phyloP scores from a whole-genome alignment of 2,329 filamentous ascomycete genomes.

The Fusarium sp. region DNA sequence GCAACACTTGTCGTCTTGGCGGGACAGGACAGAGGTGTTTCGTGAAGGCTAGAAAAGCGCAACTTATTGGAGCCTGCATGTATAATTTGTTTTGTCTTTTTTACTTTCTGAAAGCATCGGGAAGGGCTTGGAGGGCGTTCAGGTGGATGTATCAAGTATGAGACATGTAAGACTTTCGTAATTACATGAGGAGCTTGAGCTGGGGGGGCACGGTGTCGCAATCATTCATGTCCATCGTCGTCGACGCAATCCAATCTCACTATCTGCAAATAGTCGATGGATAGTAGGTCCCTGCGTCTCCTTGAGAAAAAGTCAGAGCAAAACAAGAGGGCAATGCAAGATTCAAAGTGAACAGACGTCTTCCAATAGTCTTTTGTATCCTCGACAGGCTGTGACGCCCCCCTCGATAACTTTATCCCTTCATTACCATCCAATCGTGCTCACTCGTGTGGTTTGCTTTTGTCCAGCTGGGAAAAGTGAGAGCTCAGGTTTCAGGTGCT shows the following conservation, averaged over 20 bases:
- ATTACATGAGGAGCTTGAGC: conserved; percentile 13
- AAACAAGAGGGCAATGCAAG: conserved; percentile 12
- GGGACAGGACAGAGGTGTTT: conserved; percentile 7
- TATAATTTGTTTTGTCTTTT: conserved; percentile 7
- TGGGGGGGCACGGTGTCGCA: conserved; percentile 13
- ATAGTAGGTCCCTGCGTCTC: conserved; percentile 20
- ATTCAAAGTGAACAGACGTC: neutral
- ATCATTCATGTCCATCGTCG: neutral
- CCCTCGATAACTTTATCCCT: neutral
- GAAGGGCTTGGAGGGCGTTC: conserved; percentile 35
- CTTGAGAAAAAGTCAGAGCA: conserved; percentile 23
- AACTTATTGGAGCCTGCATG: conserved; percentile 13
- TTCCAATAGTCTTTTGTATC: conserved; percentile 15
- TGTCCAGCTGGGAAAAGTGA: conserved; percentile 10
- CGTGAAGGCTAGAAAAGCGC: conserved; percentile 21
- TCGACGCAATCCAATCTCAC: conserved; percentile 21
- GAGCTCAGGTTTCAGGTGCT: conserved; percentile 28
- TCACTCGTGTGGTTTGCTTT: conserved; percentile 1
- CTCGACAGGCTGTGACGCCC: neutral
- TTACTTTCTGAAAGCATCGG: conserved; percentile 21
- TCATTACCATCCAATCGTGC: conserved; percentile 12
- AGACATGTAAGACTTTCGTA: conserved; percentile 23
- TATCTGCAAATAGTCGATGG: conserved; percentile 28
- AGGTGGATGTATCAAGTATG: conserved; percentile 30
- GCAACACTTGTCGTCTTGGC: conserved; percentile 16